Percentiles rank a stretch among this genome's conserved stretches.
These are phyloP conservation scores for Phoma sp. DNA, from an alignment of 2,329 filamentous ascomycete genomes.

Conservation along the genomic window DNA sequence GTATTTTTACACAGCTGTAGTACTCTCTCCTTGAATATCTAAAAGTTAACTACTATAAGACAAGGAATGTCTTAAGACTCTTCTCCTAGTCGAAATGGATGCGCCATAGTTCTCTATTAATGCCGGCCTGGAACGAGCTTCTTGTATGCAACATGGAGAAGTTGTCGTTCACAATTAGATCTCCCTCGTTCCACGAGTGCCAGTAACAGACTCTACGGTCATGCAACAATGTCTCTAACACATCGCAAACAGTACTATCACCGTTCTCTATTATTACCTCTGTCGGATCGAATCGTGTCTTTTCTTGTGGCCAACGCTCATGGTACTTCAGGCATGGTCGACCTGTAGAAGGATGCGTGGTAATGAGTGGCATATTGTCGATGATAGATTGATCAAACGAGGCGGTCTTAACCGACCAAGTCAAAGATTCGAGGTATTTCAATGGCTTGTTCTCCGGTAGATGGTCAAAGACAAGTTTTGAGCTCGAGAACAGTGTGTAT, in stretches of 20 bases:
- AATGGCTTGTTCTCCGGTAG: slow-evolving; percentile 50
- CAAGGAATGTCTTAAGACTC: too few relatives aligned
- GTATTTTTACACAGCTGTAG: too few relatives aligned
- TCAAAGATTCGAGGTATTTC: slow-evolving; percentile 49
- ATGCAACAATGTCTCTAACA: slow-evolving; percentile 56
- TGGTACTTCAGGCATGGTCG: slow-evolving; percentile 62
- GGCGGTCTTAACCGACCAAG: slow-evolving; percentile 59
- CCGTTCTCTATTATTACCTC: slow-evolving; percentile 54
- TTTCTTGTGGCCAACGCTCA: slow-evolving; percentile 61
- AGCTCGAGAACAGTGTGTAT: slow-evolving; percentile 63
- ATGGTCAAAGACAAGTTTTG: slow-evolving; percentile 58
- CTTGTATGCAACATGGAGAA: slow-evolving; percentile 59
- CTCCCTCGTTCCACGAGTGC: slow-evolving; percentile 63
- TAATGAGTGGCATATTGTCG: slow-evolving; percentile 54
- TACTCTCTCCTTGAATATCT: too few relatives aligned
- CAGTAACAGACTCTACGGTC: slow-evolving; percentile 61
- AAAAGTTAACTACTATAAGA: too few relatives aligned
- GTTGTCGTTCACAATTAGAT: slow-evolving; percentile 63
- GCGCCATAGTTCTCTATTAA: slow-evolving; percentile 59
- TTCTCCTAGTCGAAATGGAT: slow-evolving; percentile 62
- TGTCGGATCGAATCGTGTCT: slow-evolving; percentile 60
- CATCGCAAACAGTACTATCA: slow-evolving; percentile 46
- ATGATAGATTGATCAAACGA: slow-evolving; percentile 58
- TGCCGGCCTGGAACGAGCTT: slow-evolving; percentile 55
- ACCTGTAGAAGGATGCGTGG: slow-evolving; percentile 56